These are phyloP conservation scores for Brassica incana DNA, from an alignment of 345 rosid genomes.

Conservation along the genomic window DNA sequence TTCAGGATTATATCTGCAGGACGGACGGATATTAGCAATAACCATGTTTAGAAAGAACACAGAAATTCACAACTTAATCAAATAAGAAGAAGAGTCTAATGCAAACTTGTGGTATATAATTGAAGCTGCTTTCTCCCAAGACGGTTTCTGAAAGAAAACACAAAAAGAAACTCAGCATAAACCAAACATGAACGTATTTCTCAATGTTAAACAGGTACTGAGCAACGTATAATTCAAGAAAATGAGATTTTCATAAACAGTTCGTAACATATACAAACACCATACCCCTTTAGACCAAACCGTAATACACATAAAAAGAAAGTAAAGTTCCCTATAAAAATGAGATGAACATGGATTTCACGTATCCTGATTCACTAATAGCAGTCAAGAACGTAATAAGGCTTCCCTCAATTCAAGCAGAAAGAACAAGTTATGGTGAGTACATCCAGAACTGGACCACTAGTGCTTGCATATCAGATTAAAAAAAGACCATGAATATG, in stretches of 20 bases:
- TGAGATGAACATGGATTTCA: slow-evolving; percentile 2
- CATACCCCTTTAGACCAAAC: neutral
- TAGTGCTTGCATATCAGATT: slow-evolving; percentile 2
- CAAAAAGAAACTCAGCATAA: slow-evolving; percentile 15
- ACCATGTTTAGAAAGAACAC: slow-evolving; percentile 18
- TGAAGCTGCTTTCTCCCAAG: slow-evolving; percentile 95
- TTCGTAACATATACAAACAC: slow-evolving; percentile 4
- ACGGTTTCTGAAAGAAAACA: slow-evolving; percentile 68
- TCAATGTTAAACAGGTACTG: neutral
- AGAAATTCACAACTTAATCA: slow-evolving; percentile 9
- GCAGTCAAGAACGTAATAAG: neutral
- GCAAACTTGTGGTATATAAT: slow-evolving; percentile 75
- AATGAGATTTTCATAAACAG: neutral
- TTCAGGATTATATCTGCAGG: slow-evolving; percentile 86
- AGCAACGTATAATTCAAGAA: neutral
- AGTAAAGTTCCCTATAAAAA: neutral
- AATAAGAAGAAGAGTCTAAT: slow-evolving; percentile 15
- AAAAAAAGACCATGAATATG: slow-evolving; percentile 11
- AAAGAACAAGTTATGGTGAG: neutral
- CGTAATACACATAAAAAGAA: neutral
- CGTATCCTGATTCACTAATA: slow-evolving; percentile 4
- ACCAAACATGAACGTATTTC: slow-evolving; percentile 6
- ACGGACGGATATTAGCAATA: slow-evolving; percentile 11
- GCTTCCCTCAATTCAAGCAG: slow-evolving; percentile 13
- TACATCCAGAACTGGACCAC: neutral